Percentiles rank a stretch among this genome's conserved stretches.
phyloP scores from a whole-genome alignment of 352 stramenopile species.

The Phytophthora citrophthora region DNA sequence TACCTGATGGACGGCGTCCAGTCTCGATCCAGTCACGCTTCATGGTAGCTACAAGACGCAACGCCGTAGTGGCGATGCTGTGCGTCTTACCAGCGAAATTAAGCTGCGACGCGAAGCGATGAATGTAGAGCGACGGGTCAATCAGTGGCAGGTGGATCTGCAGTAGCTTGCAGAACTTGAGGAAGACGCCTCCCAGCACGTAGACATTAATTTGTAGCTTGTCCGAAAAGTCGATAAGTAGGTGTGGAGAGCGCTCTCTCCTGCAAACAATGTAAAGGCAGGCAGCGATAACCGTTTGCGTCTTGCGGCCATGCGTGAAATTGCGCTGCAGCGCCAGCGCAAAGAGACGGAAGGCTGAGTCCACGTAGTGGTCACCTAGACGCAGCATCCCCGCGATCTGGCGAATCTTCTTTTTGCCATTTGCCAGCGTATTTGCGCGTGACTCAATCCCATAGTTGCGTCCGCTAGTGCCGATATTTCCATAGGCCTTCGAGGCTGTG shows the following conservation, averaged over 20 bases:
- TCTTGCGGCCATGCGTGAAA: conserved; percentile 96
- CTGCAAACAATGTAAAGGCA: conserved; percentile 99
- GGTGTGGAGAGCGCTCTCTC: conserved; percentile 97
- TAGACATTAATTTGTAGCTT: conserved; percentile 96
- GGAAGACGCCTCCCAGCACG: conserved; percentile 85
- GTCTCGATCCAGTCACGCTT: conserved; percentile 99
- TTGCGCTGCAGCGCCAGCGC: conserved; percentile 96
- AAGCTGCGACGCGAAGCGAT: conserved; percentile 97
- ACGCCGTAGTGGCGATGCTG: conserved; percentile 94
- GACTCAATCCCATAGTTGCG: conserved; percentile 95
- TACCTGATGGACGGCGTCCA: conserved; percentile 95
- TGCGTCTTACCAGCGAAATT: conserved; percentile 96
- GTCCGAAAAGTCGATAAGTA: conserved; percentile 99
- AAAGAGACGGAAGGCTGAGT: conserved; percentile 97
- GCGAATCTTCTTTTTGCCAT: conserved; percentile 93
- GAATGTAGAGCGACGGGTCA: conserved; percentile 98
- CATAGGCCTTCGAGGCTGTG: conserved; percentile 92
- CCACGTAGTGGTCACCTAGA: conserved; percentile 95
- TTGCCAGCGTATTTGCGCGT: conserved; percentile 95
- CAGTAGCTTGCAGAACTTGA: conserved; percentile 93
- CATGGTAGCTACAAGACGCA: conserved; percentile 97
- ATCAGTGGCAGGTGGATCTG: conserved; percentile 98
- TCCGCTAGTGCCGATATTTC: conserved; percentile 84
- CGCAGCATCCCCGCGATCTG: conserved; percentile 94
- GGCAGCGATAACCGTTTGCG: conserved; percentile 96